Conservation (phyloP, 805 yeast species). For the Candida verbasci region DNA sequence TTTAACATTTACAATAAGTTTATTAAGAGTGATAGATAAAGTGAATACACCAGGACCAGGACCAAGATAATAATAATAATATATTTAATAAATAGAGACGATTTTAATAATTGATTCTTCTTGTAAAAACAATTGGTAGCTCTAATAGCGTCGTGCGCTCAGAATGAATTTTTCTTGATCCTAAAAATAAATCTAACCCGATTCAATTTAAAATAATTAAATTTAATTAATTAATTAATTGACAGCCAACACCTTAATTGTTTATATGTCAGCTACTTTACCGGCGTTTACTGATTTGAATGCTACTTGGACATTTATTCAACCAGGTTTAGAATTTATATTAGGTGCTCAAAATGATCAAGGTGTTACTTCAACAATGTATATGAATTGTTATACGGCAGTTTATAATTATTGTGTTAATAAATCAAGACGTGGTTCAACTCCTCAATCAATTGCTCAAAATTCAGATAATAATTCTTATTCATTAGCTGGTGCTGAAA, state of each 20-base stretch:
- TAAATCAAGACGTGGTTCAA: slow-evolving; percentile 46
- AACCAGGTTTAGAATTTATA: slow-evolving; percentile 69
- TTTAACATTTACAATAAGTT: slow-evolving; percentile 75
- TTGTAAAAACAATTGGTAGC: neutral
- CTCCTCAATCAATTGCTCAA: slow-evolving; percentile 11
- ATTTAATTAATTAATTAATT: neutral
- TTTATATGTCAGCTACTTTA: slow-evolving; percentile 13
- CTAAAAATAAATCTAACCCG: too few relatives aligned
- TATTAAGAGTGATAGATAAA: slow-evolving; percentile 74
- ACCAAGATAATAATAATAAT: slow-evolving; percentile 1
- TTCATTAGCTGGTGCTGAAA: slow-evolving; percentile 82
- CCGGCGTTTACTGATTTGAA: slow-evolving; percentile 60
- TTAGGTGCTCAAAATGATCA: slow-evolving; percentile 65
- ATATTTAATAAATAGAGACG: too few relatives aligned
- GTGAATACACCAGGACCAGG: slow-evolving; percentile 23
- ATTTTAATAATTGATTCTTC: neutral
- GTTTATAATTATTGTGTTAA: slow-evolving; percentile 90
- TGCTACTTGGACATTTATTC: slow-evolving; percentile 74
- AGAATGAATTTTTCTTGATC: too few relatives aligned
- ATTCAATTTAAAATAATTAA: too few relatives aligned
- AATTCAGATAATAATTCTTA: slow-evolving; percentile 24
- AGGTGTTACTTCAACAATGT: slow-evolving; percentile 64
- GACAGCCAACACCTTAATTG: neutral
- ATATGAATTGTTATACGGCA: slow-evolving; percentile 88
- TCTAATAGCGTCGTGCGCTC: neutral